Evolutionary conservation across 306 rosid genomes (phyloP), one percentile per base, ranked within the genome.

Genomic region (Lathyrus sativus): DNA sequence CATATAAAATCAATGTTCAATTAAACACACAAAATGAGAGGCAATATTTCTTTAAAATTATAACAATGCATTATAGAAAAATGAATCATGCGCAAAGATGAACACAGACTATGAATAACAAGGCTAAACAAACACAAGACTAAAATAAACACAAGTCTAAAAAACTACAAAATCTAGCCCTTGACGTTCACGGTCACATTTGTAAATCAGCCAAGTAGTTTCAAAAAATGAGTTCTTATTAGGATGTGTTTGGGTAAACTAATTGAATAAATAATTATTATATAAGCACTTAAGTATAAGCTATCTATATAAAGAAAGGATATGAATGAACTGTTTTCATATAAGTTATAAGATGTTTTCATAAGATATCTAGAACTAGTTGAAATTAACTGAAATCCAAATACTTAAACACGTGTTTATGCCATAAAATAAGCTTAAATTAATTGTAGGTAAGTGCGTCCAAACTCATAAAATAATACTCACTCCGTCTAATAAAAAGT

Each of bases 171-270:
- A 73, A 42, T 45, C 54, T 13, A 60, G 42, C 67, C 62, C 49
- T 50, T 61, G 67, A 29, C 11, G 13, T 19, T 26, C 66, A 56
- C 38, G 45, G 43, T 38, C 57, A 37, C 53, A 14, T 45, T 79
- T 15, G 38, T 65, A 38, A 50, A 43, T 56, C 54, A 67, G 67
- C 18, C 59, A 60, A 43, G 18, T 66, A 24, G 5, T 72, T 53
- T 58, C 37, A 77, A 49, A 22, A 58, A 57, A 41, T 8, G 67
- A 54, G 46, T 38, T 18, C 15, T 28, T 56, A 71, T 13, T 45
- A 9, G 41, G 39, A 56, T 12, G 62, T 29, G 18, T 55, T 56
- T 28, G 41, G 62, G 41, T n/a, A 56, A 29, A 56, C 11, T 6
- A 56, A 12, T 28, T 56, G 13, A 11, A 55, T 55, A 24, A 55